phyloP scores from a whole-genome alignment of 2,329 filamentous ascomycete species.

The Cordyceps militaris region DNA sequence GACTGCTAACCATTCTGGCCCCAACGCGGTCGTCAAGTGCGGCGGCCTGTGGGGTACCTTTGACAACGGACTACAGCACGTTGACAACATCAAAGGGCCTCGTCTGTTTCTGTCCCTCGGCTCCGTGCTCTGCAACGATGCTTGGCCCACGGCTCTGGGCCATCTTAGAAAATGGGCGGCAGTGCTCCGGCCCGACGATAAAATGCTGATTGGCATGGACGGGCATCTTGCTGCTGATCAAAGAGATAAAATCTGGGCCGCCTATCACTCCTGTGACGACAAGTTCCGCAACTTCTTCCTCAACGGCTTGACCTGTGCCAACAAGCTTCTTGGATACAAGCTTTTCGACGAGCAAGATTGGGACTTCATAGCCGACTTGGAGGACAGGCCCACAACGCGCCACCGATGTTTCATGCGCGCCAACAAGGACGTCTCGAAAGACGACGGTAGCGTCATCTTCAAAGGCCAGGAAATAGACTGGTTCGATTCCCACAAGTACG shows the following conservation, averaged over 20 bases:
- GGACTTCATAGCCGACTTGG: conserved; percentile 30
- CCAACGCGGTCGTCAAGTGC: conserved; percentile 25
- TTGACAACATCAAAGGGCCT: conserved; percentile 23
- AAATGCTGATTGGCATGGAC: conserved; percentile 36
- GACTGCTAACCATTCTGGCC: conserved; percentile 21
- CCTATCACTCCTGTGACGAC: conserved; percentile 32
- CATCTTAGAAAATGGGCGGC: conserved; percentile 31
- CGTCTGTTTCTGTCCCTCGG: conserved; percentile 35
- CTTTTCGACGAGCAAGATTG: conserved; percentile 32
- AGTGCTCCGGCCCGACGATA: conserved; percentile 28
- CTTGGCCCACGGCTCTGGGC: conserved; percentile 28
- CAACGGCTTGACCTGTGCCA: conserved; percentile 33
- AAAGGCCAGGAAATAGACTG: conserved; percentile 33
- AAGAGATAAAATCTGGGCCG: conserved; percentile 32
- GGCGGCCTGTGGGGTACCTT: conserved; percentile 36
- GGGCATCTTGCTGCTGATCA: conserved; percentile 28
- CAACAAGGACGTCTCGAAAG: conserved; percentile 24
- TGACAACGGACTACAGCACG: conserved; percentile 27
- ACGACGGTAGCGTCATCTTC: conserved; percentile 21
- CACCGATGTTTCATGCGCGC: conserved; percentile 35
- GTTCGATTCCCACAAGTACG: conserved; percentile 38
- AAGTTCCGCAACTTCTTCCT: conserved; percentile 31
- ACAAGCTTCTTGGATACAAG: conserved; percentile 27
- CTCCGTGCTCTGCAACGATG: conserved; percentile 36
- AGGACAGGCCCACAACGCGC: conserved; percentile 29